phyloP scores from a whole-genome alignment of 2,329 filamentous ascomycete genomes.

The Calonectria montana region DNA sequence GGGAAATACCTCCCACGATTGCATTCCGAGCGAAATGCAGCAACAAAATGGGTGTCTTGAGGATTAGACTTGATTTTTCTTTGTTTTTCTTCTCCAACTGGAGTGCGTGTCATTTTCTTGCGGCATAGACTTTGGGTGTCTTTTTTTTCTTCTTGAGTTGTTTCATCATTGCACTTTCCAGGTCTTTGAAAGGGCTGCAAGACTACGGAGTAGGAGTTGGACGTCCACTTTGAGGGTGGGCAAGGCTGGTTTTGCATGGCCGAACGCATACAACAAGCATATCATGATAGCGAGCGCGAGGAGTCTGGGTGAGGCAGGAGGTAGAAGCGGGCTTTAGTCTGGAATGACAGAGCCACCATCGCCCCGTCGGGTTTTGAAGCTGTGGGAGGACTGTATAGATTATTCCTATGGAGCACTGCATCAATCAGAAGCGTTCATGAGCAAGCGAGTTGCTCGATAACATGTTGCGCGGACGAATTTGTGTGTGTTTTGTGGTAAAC shows the following conservation, averaged over 20 bases:
- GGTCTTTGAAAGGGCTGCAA: conserved; percentile 1
- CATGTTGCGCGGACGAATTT: background rate
- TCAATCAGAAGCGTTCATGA: conserved; percentile 22
- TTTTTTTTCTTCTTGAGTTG: conserved; percentile 7
- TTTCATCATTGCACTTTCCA: conserved; percentile 9
- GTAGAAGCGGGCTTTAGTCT: background rate
- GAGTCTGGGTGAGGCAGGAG: background rate
- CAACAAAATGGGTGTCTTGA: conserved; percentile 31
- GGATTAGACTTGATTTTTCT: conserved; percentile 24
- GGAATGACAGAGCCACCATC: background rate
- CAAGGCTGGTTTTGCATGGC: conserved; percentile 10
- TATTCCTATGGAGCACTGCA: conserved; percentile 17
- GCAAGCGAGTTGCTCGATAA: conserved; percentile 6
- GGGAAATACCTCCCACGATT: conserved; percentile 26
- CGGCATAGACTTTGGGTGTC: conserved; percentile 20
- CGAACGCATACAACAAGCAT: conserved; percentile 3
- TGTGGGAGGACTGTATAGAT: conserved; percentile 9
- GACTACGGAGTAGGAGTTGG: conserved; percentile 22
- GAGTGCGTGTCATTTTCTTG: conserved; percentile 6
- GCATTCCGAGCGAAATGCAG: conserved; percentile 33
- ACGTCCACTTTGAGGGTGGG: conserved; percentile 11
- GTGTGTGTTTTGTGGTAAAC: background rate
- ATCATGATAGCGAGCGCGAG: conserved; percentile 9
- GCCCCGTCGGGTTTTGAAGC: background rate
- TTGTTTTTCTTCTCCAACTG: background rate